Evolutionary conservation across 495 filamentous ascomycete species (phyloP).

Genomic region (Poronia punctata): DNA sequence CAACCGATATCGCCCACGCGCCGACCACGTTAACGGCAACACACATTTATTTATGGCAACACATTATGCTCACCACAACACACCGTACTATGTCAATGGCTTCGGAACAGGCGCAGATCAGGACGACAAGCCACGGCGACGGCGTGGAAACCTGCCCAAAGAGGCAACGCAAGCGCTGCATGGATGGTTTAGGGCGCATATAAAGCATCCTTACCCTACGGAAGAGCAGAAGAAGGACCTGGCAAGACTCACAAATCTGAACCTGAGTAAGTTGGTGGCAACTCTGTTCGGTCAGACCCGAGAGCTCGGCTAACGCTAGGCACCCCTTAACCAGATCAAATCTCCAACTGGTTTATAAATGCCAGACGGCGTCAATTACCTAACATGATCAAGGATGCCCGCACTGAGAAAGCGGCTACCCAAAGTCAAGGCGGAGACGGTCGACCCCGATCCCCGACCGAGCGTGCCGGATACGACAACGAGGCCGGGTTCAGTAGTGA

Average conservation of each 20-base stretch:
- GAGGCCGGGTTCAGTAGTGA: conserved; percentile 30
- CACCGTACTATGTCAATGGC: conserved; percentile 10
- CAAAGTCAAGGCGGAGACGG: conserved; percentile 13
- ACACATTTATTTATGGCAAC: too few species aligned
- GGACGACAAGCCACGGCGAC: conserved; percentile 52
- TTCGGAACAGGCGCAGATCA: conserved; percentile 22
- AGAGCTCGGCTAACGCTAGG: conserved; percentile 11
- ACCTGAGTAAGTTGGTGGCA: conserved; percentile 77
- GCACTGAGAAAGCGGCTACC: conserved; percentile 33
- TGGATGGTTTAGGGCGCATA: conserved; percentile 71
- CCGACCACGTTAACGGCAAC: too few species aligned
- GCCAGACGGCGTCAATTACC: conserved; percentile 75
- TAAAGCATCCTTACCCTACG: conserved; percentile 78
- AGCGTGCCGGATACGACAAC: conserved; percentile 22
- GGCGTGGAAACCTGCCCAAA: conserved; percentile 78
- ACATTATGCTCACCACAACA: conserved; percentile 13
- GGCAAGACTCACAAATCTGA: conserved; percentile 66
- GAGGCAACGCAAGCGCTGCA: conserved; percentile 74
- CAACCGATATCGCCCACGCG: too few species aligned
- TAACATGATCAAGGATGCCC: conserved; percentile 47
- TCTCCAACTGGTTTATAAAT: conserved; percentile 97
- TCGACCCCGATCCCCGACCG: conserved; percentile 12
- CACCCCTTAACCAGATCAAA: conserved; percentile 43
- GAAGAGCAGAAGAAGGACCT: conserved; percentile 87
- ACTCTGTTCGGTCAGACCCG: too few species aligned